These are phyloP conservation scores for Falciphora oryzae DNA, from an alignment of 2,329 filamentous ascomycete species.

Conservation along the genomic window DNA sequence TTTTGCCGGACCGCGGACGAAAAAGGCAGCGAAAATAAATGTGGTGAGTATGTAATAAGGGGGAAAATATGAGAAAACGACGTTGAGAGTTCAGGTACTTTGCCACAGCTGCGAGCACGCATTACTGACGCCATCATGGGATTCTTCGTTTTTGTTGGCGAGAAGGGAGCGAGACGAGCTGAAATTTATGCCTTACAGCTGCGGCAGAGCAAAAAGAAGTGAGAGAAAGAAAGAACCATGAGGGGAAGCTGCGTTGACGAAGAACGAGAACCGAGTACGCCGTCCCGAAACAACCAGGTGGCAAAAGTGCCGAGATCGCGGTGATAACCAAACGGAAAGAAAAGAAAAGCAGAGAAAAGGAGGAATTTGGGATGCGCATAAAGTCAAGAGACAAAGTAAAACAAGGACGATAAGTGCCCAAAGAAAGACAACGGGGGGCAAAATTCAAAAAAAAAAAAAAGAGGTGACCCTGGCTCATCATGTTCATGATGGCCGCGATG, in stretches of 20 bases:
- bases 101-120: background rate
- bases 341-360: constrained; percentile 5
- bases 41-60: background rate
- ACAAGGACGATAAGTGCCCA: background rate
- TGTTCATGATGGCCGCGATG: background rate
- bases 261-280: constrained; percentile 23
- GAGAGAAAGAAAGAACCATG: constrained; percentile 16
- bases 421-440: background rate
- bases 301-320: constrained; percentile 1
- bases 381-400: background rate
- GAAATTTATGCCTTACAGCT: background rate
- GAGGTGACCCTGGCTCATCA: too few species aligned
- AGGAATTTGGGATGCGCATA: background rate
- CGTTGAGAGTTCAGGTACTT: background rate
- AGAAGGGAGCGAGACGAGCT: background rate
- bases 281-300: constrained; percentile 15
- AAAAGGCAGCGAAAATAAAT: constrained; percentile 6
- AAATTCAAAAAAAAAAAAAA: too few species aligned
- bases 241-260: constrained; percentile 21
- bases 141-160: background rate
- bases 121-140: background rate
- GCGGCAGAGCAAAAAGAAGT: constrained; percentile 2
- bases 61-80: constrained; percentile 6
- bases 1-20: constrained; percentile 12
- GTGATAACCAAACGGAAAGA: background rate